phyloP scores from a whole-genome alignment of 306 rosid genomes.

The Pterocarpus macrocarpus region DNA sequence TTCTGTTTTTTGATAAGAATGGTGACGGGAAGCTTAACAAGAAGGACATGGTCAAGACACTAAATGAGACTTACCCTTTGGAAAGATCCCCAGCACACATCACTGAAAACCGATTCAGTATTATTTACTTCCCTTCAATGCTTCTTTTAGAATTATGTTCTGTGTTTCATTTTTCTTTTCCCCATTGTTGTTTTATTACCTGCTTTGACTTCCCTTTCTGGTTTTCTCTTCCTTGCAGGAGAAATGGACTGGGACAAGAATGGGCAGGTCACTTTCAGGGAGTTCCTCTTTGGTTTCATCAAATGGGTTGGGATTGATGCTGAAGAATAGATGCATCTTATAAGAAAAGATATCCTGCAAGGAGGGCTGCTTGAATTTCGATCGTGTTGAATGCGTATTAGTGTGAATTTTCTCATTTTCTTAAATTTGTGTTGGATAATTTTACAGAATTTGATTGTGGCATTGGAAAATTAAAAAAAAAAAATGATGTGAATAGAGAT shows the following conservation, averaged over 20 bases:
- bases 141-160: slow-evolving; percentile 4
- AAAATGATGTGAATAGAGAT: slow-evolving; percentile 2
- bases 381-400: slow-evolving; percentile 36
- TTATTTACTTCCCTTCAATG: slow-evolving; percentile 45
- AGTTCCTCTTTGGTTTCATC: slow-evolving; percentile 85
- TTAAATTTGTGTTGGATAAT: slow-evolving; percentile 23
- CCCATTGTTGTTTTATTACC: neutral
- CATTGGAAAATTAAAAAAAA: slow-evolving; percentile 24
- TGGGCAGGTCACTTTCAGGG: slow-evolving; percentile 81
- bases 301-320: slow-evolving; percentile 85
- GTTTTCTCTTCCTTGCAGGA: slow-evolving; percentile 51
- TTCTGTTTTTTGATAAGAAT: slow-evolving; percentile 79
- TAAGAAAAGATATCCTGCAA: slow-evolving; percentile 10
- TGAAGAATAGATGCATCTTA: slow-evolving; percentile 59
- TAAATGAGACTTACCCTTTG: slow-evolving; percentile 69
- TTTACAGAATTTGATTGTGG: slow-evolving; percentile 20
- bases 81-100: slow-evolving; percentile 85
- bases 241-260: slow-evolving; percentile 94
- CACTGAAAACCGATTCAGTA: slow-evolving; percentile 72
- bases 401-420: slow-evolving; percentile 32
- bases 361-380: slow-evolving; percentile 28
- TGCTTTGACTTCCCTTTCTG: slow-evolving; percentile 16
- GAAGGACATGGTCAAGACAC: slow-evolving; percentile 75
- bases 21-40: slow-evolving; percentile 82
- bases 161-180: slow-evolving; percentile 27